phyloP scores from a whole-genome alignment of 2,329 filamentous ascomycete genomes.

The Trichophyton schoenleinii region DNA sequence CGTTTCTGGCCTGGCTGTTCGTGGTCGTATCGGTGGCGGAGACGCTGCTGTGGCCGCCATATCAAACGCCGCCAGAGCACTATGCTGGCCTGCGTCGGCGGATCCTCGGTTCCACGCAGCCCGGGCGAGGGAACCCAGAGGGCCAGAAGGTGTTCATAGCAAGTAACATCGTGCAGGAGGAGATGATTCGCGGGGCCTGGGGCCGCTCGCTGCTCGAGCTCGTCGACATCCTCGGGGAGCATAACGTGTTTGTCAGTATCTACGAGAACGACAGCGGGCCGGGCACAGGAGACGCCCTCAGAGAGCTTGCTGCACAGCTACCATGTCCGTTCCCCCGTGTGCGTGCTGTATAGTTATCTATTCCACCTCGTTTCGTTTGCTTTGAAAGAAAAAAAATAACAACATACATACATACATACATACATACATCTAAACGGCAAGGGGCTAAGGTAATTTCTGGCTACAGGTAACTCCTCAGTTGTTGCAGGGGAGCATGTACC shows the following conservation, averaged over 20 bases:
- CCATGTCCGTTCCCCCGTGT: slow-evolving; percentile 4
- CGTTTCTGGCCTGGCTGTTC: slow-evolving; percentile 3
- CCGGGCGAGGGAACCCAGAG: slow-evolving; percentile 9
- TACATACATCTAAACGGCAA: neutral
- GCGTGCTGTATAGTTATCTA: neutral
- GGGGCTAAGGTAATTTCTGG: neutral
- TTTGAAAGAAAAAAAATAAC: too few species aligned
- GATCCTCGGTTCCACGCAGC: neutral
- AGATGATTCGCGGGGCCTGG: slow-evolving; percentile 7
- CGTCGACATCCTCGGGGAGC: slow-evolving; percentile 9
- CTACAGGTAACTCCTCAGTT: slow-evolving; percentile 10
- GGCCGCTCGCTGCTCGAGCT: slow-evolving; percentile 6
- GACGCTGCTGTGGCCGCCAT: slow-evolving; percentile 6
- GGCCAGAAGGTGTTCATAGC: slow-evolving; percentile 11
- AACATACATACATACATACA: too few species aligned
- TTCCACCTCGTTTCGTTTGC: too few species aligned
- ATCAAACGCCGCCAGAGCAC: slow-evolving; percentile 7
- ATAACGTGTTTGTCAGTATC: slow-evolving; percentile 13
- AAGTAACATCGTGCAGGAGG: slow-evolving; percentile 9
- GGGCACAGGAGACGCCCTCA: slow-evolving; percentile 8
- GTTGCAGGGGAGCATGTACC: slow-evolving; percentile 8
- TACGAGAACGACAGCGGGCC: slow-evolving; percentile 11
- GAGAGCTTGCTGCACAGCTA: slow-evolving; percentile 5
- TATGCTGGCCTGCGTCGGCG: slow-evolving; percentile 1
- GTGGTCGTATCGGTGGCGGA: slow-evolving; percentile 5